Conservation (phyloP, 345 rosid genomes). For the Eucalyptus lansdowneana region DNA sequence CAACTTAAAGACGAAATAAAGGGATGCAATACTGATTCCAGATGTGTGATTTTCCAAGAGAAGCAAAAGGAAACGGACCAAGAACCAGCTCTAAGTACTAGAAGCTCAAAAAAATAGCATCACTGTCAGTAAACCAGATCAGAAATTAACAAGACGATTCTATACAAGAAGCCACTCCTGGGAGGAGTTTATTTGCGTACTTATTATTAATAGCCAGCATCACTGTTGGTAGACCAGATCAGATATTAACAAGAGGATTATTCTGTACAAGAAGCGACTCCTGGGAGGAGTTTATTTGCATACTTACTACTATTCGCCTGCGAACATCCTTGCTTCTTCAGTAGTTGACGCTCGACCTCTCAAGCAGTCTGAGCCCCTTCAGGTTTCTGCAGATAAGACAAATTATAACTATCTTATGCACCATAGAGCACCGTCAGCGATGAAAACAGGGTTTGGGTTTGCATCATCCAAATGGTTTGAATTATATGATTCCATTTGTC, state of each 20-base stretch:
- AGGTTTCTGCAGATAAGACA: not conserved
- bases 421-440: not conserved
- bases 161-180: not conserved
- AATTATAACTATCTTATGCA: not conserved
- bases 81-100: not conserved
- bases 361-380: not conserved
- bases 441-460: not conserved
- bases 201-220: not conserved
- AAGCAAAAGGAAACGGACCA: not conserved
- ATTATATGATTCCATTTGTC: not conserved
- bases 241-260: not conserved
- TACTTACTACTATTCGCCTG: not conserved
- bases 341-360: not conserved
- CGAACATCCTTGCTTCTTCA: not conserved
- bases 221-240: not conserved
- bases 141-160: not conserved
- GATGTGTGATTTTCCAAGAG: not conserved
- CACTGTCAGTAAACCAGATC: not conserved
- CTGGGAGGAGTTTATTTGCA: not conserved
- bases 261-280: not conserved
- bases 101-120: not conserved
- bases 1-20: not conserved
- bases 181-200: not conserved
- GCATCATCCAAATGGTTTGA: not conserved
- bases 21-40: not conserved